These are phyloP conservation scores for Lipomyces sp. DNA, from an alignment of 805 yeast genomes.

Conservation along the genomic window DNA sequence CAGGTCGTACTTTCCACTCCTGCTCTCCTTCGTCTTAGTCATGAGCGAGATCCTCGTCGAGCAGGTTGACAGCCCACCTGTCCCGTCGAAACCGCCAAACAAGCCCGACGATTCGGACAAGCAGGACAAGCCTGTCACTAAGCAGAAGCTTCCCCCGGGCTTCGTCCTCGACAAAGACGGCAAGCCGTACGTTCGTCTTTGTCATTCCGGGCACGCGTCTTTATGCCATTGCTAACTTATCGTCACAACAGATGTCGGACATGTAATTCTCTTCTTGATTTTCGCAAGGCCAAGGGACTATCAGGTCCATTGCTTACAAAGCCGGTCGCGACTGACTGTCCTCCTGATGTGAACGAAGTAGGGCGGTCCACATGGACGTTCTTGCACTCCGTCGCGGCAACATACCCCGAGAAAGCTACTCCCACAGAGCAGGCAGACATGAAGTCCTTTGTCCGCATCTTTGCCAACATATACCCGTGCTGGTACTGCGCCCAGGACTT, in stretches of 20 bases:
- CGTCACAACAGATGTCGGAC: constrained; percentile 65
- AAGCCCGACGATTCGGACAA: constrained; percentile 11
- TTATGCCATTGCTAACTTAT: not conserved
- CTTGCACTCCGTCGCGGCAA: constrained; percentile 84
- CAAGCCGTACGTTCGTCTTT: constrained; percentile 66
- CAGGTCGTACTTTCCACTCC: too few relatives aligned
- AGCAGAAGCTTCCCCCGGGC: constrained; percentile 22
- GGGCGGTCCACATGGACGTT: constrained; percentile 93
- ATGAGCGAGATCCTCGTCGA: constrained; percentile 24
- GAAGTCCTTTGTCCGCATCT: constrained; percentile 62
- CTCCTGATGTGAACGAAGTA: constrained; percentile 78
- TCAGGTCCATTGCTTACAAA: constrained; percentile 31
- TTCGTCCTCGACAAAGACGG: constrained; percentile 77
- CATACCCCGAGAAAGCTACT: constrained; percentile 71
- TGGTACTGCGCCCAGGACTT: constrained; percentile 91
- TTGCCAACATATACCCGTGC: constrained; percentile 86
- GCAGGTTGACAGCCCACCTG: constrained; percentile 14
- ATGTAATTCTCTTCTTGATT: constrained; percentile 79
- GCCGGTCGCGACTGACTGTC: constrained; percentile 50
- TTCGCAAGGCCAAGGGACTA: constrained; percentile 54
- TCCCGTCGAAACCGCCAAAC: constrained; percentile 1
- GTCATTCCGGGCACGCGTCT: not conserved
- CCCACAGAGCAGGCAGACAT: constrained; percentile 64
- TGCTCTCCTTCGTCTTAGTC: too few relatives aligned
- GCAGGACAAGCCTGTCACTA: not conserved